Evolutionary conservation across 805 yeast species (phyloP).

Genomic region (Candida coleopterorum): DNA sequence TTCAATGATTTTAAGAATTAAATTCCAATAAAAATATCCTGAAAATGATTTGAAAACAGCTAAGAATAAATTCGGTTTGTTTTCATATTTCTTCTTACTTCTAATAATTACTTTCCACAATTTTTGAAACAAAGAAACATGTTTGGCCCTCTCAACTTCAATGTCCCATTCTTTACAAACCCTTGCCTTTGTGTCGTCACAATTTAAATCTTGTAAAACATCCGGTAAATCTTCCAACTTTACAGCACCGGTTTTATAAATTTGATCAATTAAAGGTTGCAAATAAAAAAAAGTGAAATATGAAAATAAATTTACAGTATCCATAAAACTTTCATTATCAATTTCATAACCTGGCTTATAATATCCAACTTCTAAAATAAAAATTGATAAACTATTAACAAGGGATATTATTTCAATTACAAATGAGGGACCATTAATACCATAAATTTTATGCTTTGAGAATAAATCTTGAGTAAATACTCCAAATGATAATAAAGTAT

Average conservation of each 20-base stretch:
- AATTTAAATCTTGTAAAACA: conserved; percentile 12
- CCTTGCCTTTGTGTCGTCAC: conserved; percentile 14
- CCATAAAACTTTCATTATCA: conserved; percentile 21
- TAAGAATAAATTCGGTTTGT: conserved; percentile 10
- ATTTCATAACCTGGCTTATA: conserved; percentile 19
- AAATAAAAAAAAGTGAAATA: conserved; percentile 23
- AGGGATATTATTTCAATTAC: conserved; percentile 12
- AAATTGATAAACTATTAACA: conserved; percentile 14
- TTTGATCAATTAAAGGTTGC: conserved; percentile 20
- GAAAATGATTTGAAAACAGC: conserved; percentile 13
- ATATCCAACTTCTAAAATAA: conserved; percentile 13
- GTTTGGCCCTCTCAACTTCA: conserved; percentile 12
- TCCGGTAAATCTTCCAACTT: conserved; percentile 61
- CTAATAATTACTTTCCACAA: conserved; percentile 6
- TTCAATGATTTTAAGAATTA: conserved; percentile 16
- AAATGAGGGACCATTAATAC: conserved; percentile 9
- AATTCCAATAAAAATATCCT: conserved; percentile 3
- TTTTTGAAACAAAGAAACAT: conserved; percentile 1
- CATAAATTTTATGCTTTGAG: conserved; percentile 15
- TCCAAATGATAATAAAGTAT: conserved; percentile 9
- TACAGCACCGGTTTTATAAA: conserved; percentile 20
- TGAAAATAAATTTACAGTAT: conserved; percentile 19
- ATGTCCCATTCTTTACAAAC: conserved; percentile 22
- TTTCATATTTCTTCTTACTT: conserved; percentile 8
- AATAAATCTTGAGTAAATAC: conserved; percentile 16